Base-by-base conservation (phyloP, 257 asterid species). In the Paulownia fortunei region DNA sequence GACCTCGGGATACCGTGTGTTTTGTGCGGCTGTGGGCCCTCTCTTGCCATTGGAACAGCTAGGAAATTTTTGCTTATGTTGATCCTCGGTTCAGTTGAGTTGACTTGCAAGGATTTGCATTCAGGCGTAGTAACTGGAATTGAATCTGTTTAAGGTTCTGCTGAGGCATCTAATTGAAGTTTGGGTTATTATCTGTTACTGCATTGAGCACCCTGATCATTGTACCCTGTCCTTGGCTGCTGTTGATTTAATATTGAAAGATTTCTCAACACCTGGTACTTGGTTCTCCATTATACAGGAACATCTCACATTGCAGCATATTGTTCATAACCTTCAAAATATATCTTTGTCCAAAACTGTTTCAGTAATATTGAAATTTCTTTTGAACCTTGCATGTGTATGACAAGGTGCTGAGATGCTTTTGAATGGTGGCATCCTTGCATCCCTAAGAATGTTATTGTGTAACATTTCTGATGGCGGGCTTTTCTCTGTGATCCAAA, bases 391-490 rank as follows among this genome's bases (percentile, higher is more conserved):
- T 80, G 89, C 91, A 67, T 83, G 87, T 36, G 88, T 85, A 58
- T 86, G 89, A 83, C 89, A 85, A 66, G 98, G 97, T 61, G 97
- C 98, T 24, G 89, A 87, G 77, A 86, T 92, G 94, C 90, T 94
- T 79, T 46, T 92, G 36, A 90, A 87, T 76, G 82, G 88, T 80
- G 97, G 97, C 73, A 81, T 94, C 64, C 86, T 94, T 69, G 73
- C 88, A 55, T 92, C 91, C 12, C 54, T 92, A 64, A 88, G 88
- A 63, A 83, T 79, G 70, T 76, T 94, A 42, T 70, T 90, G 37
- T 85, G 88, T 2, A 87, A 85, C 78, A 72, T 85, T 61, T 79
- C 83, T 52, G 91, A 86, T 60, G 84, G 78, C 78, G 82, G 73
- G 83, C 82, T 84, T 74, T 76, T 76, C 73, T 75, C 88, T 24